Percentiles rank a stretch among this genome's conserved stretches.
These are phyloP conservation scores for Bombardia bombarda DNA, from an alignment of 495 filamentous ascomycete species.

Conservation along the genomic window DNA sequence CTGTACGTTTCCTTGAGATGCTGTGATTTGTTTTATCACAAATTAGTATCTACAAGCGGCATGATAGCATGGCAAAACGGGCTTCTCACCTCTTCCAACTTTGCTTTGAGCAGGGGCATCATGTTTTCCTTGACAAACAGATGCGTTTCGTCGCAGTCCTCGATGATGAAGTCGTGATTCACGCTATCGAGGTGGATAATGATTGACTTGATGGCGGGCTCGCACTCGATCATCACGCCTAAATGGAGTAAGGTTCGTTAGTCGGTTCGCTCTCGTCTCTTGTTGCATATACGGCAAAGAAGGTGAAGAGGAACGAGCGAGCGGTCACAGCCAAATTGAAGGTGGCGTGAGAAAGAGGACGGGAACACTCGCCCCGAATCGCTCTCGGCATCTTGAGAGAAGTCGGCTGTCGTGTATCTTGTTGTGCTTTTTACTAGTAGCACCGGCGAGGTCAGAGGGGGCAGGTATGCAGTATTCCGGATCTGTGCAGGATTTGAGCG, in stretches of 20 bases:
- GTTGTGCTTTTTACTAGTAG: no score
- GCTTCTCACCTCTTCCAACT: constrained; percentile 48
- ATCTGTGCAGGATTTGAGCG: no score
- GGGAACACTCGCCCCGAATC: constrained; percentile 6
- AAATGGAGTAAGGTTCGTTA: background rate
- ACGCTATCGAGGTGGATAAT: constrained; percentile 53
- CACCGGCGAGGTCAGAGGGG: no score
- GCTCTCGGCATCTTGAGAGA: constrained; percentile 5
- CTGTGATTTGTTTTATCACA: constrained; percentile 11
- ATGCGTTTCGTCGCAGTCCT: constrained; percentile 66
- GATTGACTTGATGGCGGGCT: constrained; percentile 52
- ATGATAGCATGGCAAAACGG: constrained; percentile 1
- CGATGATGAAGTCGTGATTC: constrained; percentile 48
- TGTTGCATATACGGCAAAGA: no score
- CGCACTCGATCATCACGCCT: constrained; percentile 72
- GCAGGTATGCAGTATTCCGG: no score
- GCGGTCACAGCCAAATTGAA: no score
- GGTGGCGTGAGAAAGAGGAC: no score
- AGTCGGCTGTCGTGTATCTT: background rate
- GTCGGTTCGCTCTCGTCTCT: background rate
- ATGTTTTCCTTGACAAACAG: constrained; percentile 69
- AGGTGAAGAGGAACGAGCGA: no score
- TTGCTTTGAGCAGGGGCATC: constrained; percentile 46
- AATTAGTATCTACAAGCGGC: no score
- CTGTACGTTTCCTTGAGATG: constrained; percentile 35